Evolutionary conservation across 305 asterid genomes (phyloP), one percentile per base, ranked within the genome.

Genomic region (Andrographis paniculata): DNA sequence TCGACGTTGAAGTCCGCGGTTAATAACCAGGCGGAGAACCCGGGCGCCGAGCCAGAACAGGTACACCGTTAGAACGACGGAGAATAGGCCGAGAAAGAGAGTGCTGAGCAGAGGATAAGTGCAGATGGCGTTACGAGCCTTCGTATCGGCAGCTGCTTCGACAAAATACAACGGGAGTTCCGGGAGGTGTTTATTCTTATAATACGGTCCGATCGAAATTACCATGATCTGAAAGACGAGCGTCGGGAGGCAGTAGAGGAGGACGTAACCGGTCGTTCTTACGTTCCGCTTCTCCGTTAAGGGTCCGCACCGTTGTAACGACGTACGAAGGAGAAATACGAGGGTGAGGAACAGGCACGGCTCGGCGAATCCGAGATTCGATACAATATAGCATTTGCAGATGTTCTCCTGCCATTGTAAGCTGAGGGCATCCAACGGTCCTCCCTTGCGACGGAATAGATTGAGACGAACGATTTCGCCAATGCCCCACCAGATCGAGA

Each of bases 311-410:
- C 61, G 78, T 73, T 73, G 84, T 21, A 81, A 43, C 0, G 93
- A 78, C 39, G 84, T 82, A 41, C 71, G 85, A 11, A 81, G 80
- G 35, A 81, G 93, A 59, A 81, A 71, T 7, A 67, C 54, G 24
- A 78, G 75, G 48, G 71, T 64, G 73, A 81, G 93, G 63, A 70
- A 76, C 52, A 81, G 50, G 64, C 82, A 75, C 17, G 93, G 93
- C 55, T 81, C 93, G 19, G 84, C 63, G 52, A 81, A 78, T 58
- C 93, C 93, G 20, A 81, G 69, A 70, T 71, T 81, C 14, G 88
- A 75, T 9, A 81, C 68, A 7, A 81, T 67, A 82, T 78, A 78
- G 61, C 68, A 59, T 58, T 78, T 78, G 93, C 93, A 81, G 20
- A 76, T 20, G 16, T 52, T 68, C 58, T 75, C 87, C 66, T 81